Evolutionary conservation across 441 rosid species (phyloP).

Genomic region (Pelargonium fulgidum): DNA sequence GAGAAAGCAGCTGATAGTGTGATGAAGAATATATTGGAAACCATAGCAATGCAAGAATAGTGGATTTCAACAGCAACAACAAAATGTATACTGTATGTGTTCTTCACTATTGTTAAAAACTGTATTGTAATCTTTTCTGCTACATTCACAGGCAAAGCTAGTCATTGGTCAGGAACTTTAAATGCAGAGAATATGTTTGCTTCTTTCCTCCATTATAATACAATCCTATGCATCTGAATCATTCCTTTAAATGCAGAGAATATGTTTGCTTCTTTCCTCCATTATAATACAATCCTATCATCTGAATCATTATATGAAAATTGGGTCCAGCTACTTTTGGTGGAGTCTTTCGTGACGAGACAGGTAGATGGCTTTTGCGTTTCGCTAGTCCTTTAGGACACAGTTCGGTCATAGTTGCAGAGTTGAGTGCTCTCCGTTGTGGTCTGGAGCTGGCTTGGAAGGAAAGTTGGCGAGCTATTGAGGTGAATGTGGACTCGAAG

Average conservation of each 20-base stretch:
- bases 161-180: background rate
- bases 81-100: background rate
- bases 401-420: too few relatives aligned
- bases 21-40: background rate
- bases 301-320: too few relatives aligned
- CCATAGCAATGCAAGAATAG: background rate
- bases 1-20: background rate
- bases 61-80: background rate
- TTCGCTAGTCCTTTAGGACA: too few relatives aligned
- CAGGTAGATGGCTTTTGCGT: too few relatives aligned
- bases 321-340: too few relatives aligned
- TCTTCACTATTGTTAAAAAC: background rate
- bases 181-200: background rate
- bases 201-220: background rate
- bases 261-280: background rate
- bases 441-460: too few relatives aligned
- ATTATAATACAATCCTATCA: background rate
- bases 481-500: too few relatives aligned
- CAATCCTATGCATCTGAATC: too few relatives aligned
- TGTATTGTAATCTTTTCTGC: background rate
- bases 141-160: background rate
- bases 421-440: too few relatives aligned
- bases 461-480: too few relatives aligned
- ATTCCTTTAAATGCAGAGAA: background rate
- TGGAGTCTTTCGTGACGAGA: too few relatives aligned